These are phyloP conservation scores for Trametes elegans DNA, from an alignment of 768 basidiomycete genomes.

Conservation along the genomic window DNA sequence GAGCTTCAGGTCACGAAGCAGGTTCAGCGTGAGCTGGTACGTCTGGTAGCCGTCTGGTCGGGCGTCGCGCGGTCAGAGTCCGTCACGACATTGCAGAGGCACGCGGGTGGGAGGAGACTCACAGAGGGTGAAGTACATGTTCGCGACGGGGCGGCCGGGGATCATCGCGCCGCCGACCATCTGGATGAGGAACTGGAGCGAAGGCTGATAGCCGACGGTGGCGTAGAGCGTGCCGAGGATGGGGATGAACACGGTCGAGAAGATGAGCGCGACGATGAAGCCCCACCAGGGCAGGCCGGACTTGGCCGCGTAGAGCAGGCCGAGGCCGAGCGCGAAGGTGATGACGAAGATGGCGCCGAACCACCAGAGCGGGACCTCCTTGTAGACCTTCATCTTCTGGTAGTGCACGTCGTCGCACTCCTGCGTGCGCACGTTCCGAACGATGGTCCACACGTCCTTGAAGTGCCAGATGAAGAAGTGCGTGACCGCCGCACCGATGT, in stretches of 20 bases:
- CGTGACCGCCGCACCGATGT: conserved; percentile 47
- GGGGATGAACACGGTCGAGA: conserved; percentile 48
- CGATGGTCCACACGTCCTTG: conserved; percentile 19
- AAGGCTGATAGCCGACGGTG: conserved; percentile 36
- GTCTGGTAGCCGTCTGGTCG: conserved; percentile 40
- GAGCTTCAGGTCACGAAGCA: conserved; percentile 60
- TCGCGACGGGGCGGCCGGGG: conserved; percentile 49
- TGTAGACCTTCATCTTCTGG: conserved; percentile 48
- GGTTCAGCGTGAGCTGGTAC: conserved; percentile 25
- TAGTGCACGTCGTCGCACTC: conserved; percentile 48
- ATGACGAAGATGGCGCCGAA: conserved; percentile 40
- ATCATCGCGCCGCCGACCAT: conserved; percentile 50
- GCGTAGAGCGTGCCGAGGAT: conserved; percentile 55
- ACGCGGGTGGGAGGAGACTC: not conserved
- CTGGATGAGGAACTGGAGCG: conserved; percentile 39
- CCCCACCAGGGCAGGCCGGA: conserved; percentile 55
- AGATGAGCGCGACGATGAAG: conserved; percentile 48
- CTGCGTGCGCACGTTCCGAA: conserved; percentile 23
- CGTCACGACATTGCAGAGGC: not conserved
- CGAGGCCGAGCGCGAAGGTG: conserved; percentile 48
- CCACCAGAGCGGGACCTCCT: conserved; percentile 49
- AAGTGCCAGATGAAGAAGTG: conserved; percentile 33
- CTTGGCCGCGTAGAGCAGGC: conserved; percentile 48
- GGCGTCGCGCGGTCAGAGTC: no score
- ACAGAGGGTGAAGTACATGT: conserved; percentile 36